Conservation (phyloP, 805 yeast species). For the Martiniozyma abietophila region DNA sequence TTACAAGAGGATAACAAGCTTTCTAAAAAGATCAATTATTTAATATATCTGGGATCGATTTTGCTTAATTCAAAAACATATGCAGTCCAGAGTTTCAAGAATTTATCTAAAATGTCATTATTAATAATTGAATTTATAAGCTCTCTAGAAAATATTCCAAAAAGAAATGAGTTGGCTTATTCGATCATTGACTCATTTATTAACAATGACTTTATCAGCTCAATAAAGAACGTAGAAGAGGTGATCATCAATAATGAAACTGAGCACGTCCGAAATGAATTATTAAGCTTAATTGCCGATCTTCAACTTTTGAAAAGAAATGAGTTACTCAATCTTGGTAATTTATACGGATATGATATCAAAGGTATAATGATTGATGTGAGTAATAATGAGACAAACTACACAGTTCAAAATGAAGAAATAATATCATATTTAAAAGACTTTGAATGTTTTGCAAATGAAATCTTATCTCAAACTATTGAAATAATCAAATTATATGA, state of each 20-base stretch:
- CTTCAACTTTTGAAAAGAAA: slow-evolving; percentile 40
- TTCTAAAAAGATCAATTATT: slow-evolving; percentile 15
- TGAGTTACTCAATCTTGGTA: slow-evolving; percentile 29
- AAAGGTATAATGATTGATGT: slow-evolving; percentile 21
- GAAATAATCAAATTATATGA: slow-evolving; percentile 45
- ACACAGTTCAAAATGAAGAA: slow-evolving; percentile 12
- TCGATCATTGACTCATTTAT: slow-evolving; percentile 34
- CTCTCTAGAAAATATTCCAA: slow-evolving; percentile 17
- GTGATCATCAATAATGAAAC: too few species aligned
- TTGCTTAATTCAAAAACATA: slow-evolving; percentile 15
- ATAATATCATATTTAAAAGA: slow-evolving; percentile 22
- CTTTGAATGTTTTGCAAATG: slow-evolving; percentile 28
- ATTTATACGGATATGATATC: slow-evolving; percentile 21
- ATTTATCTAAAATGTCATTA: slow-evolving; percentile 23
- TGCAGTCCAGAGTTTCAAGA: slow-evolving; percentile 22
- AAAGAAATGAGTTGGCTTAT: slow-evolving; percentile 33
- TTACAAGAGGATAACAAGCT: slow-evolving; percentile 5
- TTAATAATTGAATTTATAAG: slow-evolving; percentile 19
- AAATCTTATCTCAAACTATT: slow-evolving; percentile 47
- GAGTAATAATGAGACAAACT: neutral
- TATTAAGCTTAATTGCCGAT: slow-evolving; percentile 31
- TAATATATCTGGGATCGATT: slow-evolving; percentile 14
- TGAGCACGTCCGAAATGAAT: slow-evolving; percentile 15
- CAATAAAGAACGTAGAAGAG: too few species aligned
- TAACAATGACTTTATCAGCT: slow-evolving; percentile 13